A percentile compares a stretch with the other conserved stretches of the same genome.
These are phyloP conservation scores for Microcyclospora tardicrescens DNA, from an alignment of 2,329 filamentous ascomycete species.

Conservation along the genomic window DNA sequence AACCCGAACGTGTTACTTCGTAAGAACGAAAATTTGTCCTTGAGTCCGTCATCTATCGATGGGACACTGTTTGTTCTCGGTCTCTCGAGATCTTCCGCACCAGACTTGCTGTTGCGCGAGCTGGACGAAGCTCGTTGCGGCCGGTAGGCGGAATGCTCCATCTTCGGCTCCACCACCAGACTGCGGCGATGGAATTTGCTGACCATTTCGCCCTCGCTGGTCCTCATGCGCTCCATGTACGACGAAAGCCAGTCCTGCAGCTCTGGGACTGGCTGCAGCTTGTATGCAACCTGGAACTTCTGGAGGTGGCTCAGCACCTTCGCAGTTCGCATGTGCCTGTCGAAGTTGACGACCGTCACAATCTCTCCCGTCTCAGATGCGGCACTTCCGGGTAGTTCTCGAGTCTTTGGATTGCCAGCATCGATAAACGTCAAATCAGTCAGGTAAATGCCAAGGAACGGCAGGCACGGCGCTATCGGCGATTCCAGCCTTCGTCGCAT, in stretches of 20 bases:
- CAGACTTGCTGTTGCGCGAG: no score
- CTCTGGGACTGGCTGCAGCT: slow-evolving; percentile 68
- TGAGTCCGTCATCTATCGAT: no score
- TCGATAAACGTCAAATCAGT: slow-evolving; percentile 95
- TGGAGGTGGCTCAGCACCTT: slow-evolving; percentile 94
- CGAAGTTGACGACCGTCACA: slow-evolving; percentile 85
- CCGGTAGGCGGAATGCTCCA: slow-evolving; percentile 1
- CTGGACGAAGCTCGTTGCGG: no score
- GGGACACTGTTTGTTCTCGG: no score
- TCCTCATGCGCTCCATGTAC: slow-evolving; percentile 65
- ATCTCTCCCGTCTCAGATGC: slow-evolving; percentile 46
- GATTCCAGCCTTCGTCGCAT: slow-evolving; percentile 74
- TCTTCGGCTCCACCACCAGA: slow-evolving; percentile 60
- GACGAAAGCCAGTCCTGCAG: slow-evolving; percentile 86
- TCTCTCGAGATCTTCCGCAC: no score
- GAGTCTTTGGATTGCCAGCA: slow-evolving; percentile 78
- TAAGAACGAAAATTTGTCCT: no score
- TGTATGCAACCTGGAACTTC: slow-evolving; percentile 88
- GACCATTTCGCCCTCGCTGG: slow-evolving; percentile 47
- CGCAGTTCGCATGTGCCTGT: slow-evolving; percentile 88
- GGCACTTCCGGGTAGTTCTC: slow-evolving; percentile 50
- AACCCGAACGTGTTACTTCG: no score
- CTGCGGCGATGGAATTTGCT: slow-evolving; percentile 70
- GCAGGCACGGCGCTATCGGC: slow-evolving; percentile 71
- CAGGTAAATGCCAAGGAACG: slow-evolving; percentile 90